phyloP scores from a whole-genome alignment of 1,284 basidiomycete species.

The Cutaneotrichosporon dermatis region DNA sequence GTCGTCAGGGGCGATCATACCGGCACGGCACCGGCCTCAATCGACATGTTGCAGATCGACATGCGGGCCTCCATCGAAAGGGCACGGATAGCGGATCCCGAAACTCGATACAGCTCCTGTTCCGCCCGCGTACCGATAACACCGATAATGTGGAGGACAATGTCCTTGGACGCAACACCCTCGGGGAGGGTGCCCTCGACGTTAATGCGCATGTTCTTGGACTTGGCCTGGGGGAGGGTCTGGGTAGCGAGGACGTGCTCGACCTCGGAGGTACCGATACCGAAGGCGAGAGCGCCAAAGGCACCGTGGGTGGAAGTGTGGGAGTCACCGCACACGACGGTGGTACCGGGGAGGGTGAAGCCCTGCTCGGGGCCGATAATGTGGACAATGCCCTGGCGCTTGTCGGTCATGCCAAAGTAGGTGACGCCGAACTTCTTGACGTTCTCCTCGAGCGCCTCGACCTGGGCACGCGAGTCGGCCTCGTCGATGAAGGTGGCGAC shows the following conservation, averaged over 20 bases:
- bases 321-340: conserved; percentile 93
- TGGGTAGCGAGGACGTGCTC: conserved; percentile 96
- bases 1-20: conserved; percentile 93
- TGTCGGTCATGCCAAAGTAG: conserved; percentile 89
- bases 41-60: conserved; percentile 98
- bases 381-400: conserved; percentile 91
- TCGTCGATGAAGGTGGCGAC: conserved; percentile 77
- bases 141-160: conserved; percentile 91
- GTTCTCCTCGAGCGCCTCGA: conserved; percentile 83
- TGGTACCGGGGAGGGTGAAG: conserved; percentile 91
- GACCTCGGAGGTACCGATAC: conserved; percentile 94
- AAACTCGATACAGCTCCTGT: conserved; percentile 90
- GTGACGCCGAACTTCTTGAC: conserved; percentile 92
- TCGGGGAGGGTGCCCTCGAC: conserved; percentile 81
- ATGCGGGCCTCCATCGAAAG: conserved; percentile 95
- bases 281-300: conserved; percentile 92
- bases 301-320: conserved; percentile 69
- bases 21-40: conserved; percentile 93
- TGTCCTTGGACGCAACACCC: conserved; percentile 91
- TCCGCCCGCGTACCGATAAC: conserved; percentile 91
- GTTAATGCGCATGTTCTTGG: conserved; percentile 91
- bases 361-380: conserved; percentile 95
- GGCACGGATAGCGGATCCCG: conserved; percentile 82
- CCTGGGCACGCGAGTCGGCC: conserved; percentile 88
- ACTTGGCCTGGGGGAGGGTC: conserved; percentile 84